phyloP scores from a whole-genome alignment of 257 asterid genomes.

The Cordia subcordata region DNA sequence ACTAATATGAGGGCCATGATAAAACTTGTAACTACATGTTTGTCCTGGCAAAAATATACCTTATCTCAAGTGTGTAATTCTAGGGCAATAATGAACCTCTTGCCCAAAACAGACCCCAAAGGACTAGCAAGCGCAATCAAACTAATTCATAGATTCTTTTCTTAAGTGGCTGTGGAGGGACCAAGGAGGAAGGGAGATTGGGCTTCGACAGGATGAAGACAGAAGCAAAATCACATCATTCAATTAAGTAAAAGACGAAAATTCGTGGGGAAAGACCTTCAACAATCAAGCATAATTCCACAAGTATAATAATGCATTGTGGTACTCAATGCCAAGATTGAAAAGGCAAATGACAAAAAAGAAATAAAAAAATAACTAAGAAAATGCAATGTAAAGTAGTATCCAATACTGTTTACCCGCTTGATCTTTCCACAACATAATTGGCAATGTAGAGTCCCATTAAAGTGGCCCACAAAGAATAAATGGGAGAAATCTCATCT shows the following conservation, averaged over 20 bases:
- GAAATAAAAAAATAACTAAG: not conserved
- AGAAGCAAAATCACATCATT: not conserved
- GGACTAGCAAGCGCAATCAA: too few species aligned
- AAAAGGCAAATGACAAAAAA: not conserved
- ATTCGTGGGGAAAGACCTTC: not conserved
- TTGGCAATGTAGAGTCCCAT: constrained; percentile 98
- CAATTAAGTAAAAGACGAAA: not conserved
- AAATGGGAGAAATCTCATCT: constrained; percentile 94
- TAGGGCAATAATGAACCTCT: too few species aligned
- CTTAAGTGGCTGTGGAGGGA: too few species aligned
- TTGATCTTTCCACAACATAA: constrained; percentile 95
- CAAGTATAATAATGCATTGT: not conserved
- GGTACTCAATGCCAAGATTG: not conserved
- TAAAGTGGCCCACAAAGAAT: constrained; percentile 99
- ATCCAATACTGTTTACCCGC: constrained; percentile 63
- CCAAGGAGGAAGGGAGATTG: too few species aligned
- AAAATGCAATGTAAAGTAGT: not conserved
- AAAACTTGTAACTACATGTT: not conserved
- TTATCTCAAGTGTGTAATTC: too few species aligned
- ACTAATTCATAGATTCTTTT: too few species aligned
- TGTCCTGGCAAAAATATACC: too few species aligned
- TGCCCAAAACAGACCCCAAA: too few species aligned
- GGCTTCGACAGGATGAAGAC: too few species aligned
- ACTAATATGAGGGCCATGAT: not conserved
- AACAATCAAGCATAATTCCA: too few species aligned